These are phyloP conservation scores for Aspergillus hiratsukae DNA, from an alignment of 2,329 filamentous ascomycete genomes.

Conservation along the genomic window DNA sequence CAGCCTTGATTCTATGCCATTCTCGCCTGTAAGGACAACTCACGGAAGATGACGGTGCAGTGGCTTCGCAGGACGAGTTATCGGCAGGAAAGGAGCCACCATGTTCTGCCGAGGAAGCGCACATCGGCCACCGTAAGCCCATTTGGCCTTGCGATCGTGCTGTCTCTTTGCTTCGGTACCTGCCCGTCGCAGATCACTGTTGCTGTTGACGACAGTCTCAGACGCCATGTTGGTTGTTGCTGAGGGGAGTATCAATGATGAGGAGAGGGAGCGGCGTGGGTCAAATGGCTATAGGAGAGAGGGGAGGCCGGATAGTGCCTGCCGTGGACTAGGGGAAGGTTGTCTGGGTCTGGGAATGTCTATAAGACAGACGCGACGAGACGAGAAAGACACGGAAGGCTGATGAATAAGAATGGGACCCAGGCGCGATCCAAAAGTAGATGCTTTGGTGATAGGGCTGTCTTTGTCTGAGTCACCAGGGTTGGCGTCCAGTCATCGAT, in stretches of 20 bases:
- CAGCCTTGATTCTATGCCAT: neutral
- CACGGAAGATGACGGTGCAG: constrained; percentile 17
- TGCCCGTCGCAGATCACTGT: constrained; percentile 51
- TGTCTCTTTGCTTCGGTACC: constrained; percentile 46
- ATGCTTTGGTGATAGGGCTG: constrained; percentile 2
- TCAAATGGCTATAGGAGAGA: neutral
- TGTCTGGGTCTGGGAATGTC: neutral
- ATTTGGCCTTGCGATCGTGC: constrained; percentile 38
- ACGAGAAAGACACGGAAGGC: neutral
- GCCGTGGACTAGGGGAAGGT: neutral
- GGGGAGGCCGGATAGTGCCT: neutral
- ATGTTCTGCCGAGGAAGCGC: constrained; percentile 5
- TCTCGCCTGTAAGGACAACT: neutral
- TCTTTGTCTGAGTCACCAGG: constrained; percentile 12
- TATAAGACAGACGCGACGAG: neutral
- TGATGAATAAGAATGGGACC: constrained; percentile 4
- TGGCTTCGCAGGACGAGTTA: constrained; percentile 16
- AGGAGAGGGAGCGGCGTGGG: neutral
- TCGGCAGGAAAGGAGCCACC: constrained; percentile 1
- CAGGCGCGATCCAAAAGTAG: neutral
- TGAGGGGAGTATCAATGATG: neutral
- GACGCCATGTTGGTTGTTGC: constrained; percentile 14
- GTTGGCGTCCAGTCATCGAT: neutral
- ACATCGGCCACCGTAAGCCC: constrained; percentile 32
- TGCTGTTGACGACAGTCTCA: constrained; percentile 41